Evolutionary conservation across 108 stramenopile genomes (phyloP).

Genomic region (Chaetoceros muelleri): DNA sequence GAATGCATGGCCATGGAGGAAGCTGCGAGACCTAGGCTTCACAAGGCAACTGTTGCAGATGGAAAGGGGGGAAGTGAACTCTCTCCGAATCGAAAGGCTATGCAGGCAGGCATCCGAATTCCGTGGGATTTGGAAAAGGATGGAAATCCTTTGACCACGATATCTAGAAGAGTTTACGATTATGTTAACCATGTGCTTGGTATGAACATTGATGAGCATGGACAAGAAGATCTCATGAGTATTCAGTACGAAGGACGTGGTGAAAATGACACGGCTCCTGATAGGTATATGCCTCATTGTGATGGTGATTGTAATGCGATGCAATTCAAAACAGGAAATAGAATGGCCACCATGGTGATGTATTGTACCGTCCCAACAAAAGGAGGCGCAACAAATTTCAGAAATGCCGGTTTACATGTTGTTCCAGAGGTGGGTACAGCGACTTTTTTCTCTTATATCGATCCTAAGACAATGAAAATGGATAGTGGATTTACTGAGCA

Average conservation of each 20-base stretch:
- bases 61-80: constrained; percentile 60
- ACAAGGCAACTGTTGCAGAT: constrained; percentile 72
- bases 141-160: constrained; percentile 44
- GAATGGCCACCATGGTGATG: constrained; percentile 92
- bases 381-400: constrained; percentile 89
- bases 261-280: constrained; percentile 53
- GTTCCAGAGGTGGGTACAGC: constrained; percentile 63
- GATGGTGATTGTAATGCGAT: constrained; percentile 72
- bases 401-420: constrained; percentile 72
- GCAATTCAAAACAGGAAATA: constrained; percentile 53
- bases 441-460: constrained; percentile 84
- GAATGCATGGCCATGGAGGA: constrained; percentile 78
- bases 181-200: constrained; percentile 72
- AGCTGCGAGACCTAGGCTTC: constrained; percentile 37
- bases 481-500: constrained; percentile 58
- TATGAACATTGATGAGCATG: constrained; percentile 49
- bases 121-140: constrained; percentile 44
- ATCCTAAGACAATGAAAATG: constrained; percentile 54
- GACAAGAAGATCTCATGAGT: constrained; percentile 79
- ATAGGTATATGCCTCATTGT: constrained; percentile 89
- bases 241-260: constrained; percentile 81
- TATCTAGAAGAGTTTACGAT: constrained; percentile 65
- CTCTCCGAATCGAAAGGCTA: constrained; percentile 58
- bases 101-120: constrained; percentile 70
- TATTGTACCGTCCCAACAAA: constrained; percentile 75